Evolutionary conservation across 192 early-diverging fungal genomes (phyloP), one percentile per base, ranked within the genome.

Genomic region (Linnemannia exigua): DNA sequence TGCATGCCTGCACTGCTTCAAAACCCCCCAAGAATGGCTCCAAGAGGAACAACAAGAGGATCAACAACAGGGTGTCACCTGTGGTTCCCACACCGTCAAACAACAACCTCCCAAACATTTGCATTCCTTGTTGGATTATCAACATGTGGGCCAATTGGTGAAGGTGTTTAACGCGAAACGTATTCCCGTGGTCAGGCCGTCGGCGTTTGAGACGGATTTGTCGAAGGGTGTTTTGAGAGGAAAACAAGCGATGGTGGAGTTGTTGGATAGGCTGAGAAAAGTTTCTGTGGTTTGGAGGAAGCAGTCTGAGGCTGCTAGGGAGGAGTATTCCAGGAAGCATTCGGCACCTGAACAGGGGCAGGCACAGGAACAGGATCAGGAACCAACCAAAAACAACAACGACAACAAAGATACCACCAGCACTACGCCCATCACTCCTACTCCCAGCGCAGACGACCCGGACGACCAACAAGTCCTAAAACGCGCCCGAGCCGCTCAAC

Each of bases 61-160:
- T 15, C 31, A 54, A 73, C 54, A 46, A 31, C 54, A 75, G 14
- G 37, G 52, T 9, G 58, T 63, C 25, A 3, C 25, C 14, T 25
- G 25, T 3, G 58, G 28, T 3, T 63, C 25, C 58, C 58, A 63
- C 36, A 25, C 36, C 38, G 58, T 35, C 48, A 37, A 48, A 31
- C 31, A 67, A 16, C n/a, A 33, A 17, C 81, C 58, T 41, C 76
- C 82, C 1, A 86, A 77, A 66, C 84, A 80, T 25, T 36, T 86
- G 41, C 77, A 86, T 51, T 80, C 84, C 15, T 28, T 86, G 5
- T 31, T 86, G 61, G 84, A 86, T 47, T 86, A 86, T 33, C 84
- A 86, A 38, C 73, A 86, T 38, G 75, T 86, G 22, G 84, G 84
- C 9, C 84, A 86, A 11, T 70, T 77, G 12, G 79, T 86, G 74